Base-by-base conservation (phyloP, 495 filamentous ascomycete genomes). In the Talaromyces nanjingensis region DNA sequence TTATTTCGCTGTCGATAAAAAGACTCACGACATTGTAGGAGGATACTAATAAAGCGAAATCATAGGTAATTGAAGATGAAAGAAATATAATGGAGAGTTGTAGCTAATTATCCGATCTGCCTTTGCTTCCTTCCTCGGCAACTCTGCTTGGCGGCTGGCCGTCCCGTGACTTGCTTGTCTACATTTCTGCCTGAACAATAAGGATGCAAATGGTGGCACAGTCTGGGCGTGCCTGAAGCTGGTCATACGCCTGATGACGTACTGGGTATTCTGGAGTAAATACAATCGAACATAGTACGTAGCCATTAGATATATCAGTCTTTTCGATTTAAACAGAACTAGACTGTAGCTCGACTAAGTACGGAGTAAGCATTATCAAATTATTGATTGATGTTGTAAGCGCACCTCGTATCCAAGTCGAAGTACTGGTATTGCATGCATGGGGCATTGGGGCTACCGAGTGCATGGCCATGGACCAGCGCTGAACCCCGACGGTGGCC, bases 81-180 rank as follows among this genome's bases (percentile, higher is more conserved):
- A 16, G 37, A 42, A 5, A 20, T 20, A 20, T 2, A 49, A 49
- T 18, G 45, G 45, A 49, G 6, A 20, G 45, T 20, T 18, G 42
- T 47, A 47, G 42, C 42, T 47, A 7, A 20, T 47, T n/a, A n/a
- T n/a, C n/a, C n/a, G n/a, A n/a, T n/a, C n/a, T n/a, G n/a, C n/a
- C n/a, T n/a, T n/a, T 49, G 16, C 45, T 49, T 49, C n/a, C n/a
- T 49, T 49, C 53, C 53, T 56, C 53, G 53, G 53, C 53, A 56
- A 56, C 53, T 56, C 53, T 16, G 53, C 52, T 54, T 56, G 12
- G 53, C 53, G 24, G 49, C 49, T 14, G 49, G 1, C 49, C 49
- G 53, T 56, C 53, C 53, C 53, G 53, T 56, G 53, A 56, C 53
- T 29, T 56, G 22, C 22, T 24, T 42, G 37, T 42, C 11, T 39